Percentiles rank a stretch among this genome's conserved stretches.
Conservation (phyloP, 768 basidiomycete species). For the Hypsizygus marmoreus region DNA sequence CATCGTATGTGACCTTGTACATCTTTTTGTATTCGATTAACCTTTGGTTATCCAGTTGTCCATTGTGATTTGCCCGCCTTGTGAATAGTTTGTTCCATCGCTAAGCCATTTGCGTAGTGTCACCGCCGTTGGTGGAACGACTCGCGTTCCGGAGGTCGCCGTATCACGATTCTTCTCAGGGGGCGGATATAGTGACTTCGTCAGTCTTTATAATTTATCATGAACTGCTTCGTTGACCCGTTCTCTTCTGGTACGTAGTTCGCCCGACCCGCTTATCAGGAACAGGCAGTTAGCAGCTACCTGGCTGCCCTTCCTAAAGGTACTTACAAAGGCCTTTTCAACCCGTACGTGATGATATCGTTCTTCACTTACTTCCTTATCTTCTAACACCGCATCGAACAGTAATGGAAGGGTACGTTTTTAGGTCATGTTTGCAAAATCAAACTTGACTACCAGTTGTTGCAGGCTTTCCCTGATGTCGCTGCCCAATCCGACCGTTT, state of each 20-base stretch:
- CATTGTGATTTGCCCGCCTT: constrained; percentile 40
- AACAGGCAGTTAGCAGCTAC: constrained; percentile 43
- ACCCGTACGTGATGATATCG: constrained; percentile 40
- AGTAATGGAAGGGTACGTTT: constrained; percentile 55
- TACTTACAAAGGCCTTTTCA: constrained; percentile 61
- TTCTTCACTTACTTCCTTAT: not conserved
- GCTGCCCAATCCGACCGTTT: constrained; percentile 57
- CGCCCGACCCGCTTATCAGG: constrained; percentile 55
- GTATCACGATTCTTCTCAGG: constrained; percentile 57
- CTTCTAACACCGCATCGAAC: not conserved
- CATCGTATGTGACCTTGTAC: constrained; percentile 36
- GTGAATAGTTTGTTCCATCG: not conserved
- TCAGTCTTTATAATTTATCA: constrained; percentile 32
- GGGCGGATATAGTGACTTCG: constrained; percentile 74
- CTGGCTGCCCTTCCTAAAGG: constrained; percentile 45
- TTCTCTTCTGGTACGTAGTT: constrained; percentile 38
- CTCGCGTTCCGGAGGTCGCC: constrained; percentile 57
- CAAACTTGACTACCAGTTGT: not conserved
- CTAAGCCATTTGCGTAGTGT: constrained; percentile 44
- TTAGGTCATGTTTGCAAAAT: not conserved
- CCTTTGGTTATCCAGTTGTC: constrained; percentile 37
- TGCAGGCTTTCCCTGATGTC: constrained; percentile 65
- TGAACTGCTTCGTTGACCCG: not conserved
- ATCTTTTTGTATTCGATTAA: not conserved
- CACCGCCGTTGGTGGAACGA: constrained; percentile 72